Evolutionary conservation across 192 early-diverging fungal species (phyloP).

Genomic region (Coemansia furcata): DNA sequence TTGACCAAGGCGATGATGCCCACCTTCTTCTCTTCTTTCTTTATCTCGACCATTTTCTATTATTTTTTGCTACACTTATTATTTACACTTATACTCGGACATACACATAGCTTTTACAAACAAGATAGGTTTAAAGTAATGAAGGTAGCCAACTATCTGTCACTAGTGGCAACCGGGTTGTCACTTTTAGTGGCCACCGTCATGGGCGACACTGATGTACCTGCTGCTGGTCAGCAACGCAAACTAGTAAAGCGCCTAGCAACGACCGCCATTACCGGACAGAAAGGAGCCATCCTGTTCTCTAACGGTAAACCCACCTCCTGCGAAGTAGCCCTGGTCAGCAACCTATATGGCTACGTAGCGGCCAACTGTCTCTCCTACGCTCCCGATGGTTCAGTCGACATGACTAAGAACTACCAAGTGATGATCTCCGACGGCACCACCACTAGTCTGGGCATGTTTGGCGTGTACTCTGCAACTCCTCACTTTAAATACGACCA

Average conservation of each 20-base stretch:
- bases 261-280: conserved; percentile 5
- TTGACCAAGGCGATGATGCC: not conserved
- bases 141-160: conserved; percentile 5
- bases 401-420: conserved; percentile 16
- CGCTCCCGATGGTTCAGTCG: not conserved
- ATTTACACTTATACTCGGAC: not conserved
- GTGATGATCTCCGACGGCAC: conserved; percentile 24
- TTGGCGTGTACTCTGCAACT: conserved; percentile 9
- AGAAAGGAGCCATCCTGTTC: conserved; percentile 31
- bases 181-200: not conserved
- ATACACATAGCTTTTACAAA: not conserved
- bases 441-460: conserved; percentile 19
- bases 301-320: conserved; percentile 30
- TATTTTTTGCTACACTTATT: not conserved
- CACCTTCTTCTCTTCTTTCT: not conserved
- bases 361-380: conserved; percentile 36
- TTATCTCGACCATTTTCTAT: not conserved
- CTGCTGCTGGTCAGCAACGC: conserved; percentile 41
- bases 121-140: not conserved
- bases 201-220: not conserved
- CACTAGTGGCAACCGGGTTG: not conserved
- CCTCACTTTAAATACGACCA: conserved; percentile 37
- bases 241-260: conserved; percentile 27
- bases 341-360: conserved; percentile 40
- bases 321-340: conserved; percentile 42